Percentiles rank a stretch among this genome's conserved stretches.
Evolutionary conservation across 805 yeast genomes (phyloP).

Genomic region (Lipomyces orientalis): DNA sequence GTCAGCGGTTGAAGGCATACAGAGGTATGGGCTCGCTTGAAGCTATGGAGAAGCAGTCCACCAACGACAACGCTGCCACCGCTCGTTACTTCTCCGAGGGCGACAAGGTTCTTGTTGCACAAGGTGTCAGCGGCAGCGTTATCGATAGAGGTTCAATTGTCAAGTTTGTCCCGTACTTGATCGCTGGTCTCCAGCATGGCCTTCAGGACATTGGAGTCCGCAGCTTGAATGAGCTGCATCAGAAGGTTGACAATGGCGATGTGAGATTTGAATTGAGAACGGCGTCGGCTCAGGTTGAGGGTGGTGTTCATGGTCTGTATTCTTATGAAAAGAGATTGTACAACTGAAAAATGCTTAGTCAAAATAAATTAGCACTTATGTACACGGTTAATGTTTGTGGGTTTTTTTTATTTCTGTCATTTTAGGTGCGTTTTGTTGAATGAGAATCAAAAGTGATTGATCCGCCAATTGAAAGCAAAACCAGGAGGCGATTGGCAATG

Average conservation of each 20-base stretch:
- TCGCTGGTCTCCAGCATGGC: conserved; percentile 96
- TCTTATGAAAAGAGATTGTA: conserved; percentile 97
- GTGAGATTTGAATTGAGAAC: conserved; percentile 97
- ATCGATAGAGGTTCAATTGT: conserved; percentile 94
- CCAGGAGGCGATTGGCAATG: no score
- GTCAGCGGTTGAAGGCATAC: conserved; percentile 94
- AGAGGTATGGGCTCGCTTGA: conserved; percentile 99
- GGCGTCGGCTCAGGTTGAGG: conserved; percentile 98
- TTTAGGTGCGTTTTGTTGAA: background rate
- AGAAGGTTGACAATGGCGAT: conserved; percentile 64
- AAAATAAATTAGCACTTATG: background rate
- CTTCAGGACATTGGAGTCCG: conserved; percentile 95
- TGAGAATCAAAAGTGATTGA: background rate
- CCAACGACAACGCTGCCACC: conserved; percentile 96
- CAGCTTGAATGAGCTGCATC: conserved; percentile 68
- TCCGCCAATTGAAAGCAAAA: no score
- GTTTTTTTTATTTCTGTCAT: background rate
- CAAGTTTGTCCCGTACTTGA: conserved; percentile 92
- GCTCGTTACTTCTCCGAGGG: conserved; percentile 97
- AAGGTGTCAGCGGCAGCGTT: conserved; percentile 97
- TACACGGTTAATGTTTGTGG: conserved; percentile 3
- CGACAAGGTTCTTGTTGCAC: conserved; percentile 95
- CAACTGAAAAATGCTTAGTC: conserved; percentile 18
- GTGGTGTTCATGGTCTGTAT: conserved; percentile 96
- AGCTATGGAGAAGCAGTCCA: conserved; percentile 86